Base-by-base conservation (phyloP, 805 yeast genomes). In the Wickerhamiella australiensis region DNA sequence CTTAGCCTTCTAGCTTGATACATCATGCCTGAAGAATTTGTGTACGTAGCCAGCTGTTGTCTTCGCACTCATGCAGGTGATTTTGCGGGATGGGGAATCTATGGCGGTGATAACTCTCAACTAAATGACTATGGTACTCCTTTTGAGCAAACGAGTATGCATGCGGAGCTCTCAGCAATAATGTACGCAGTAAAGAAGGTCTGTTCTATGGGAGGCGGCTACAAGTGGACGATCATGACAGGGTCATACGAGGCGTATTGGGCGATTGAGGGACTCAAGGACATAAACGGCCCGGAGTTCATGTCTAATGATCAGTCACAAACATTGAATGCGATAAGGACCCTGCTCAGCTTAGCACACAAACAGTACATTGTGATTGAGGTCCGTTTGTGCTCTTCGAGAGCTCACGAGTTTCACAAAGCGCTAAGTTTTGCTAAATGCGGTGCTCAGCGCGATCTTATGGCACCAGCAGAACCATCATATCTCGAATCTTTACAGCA, bases 1-100 rank as follows among this genome's bases (percentile, higher is more conserved):
- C n/a, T 5, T 12, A 5, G 21, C 15, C 6, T 33, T 5, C 20
- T n/a, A 3, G 5, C 38, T 33, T 15, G 13, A n/a, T 33, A 12
- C 36, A 31, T 13, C 7, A 38, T 38, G 26, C 9, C 42, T 6
- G 26, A 15, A 6, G 42, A 13, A 13, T 3, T 20, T 38, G 11
- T 38, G 7, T 22, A 38, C 15, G 42, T 38, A 12, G 42, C 42
- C 9, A 17, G 42, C 5, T n/a, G 26, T n/a, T 38, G 42, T 21
- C 26, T 38, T 15, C 42, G 42, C 15, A 38, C 42, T 22, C 42
- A 38, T n/a, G 42, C 42, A 9, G 42, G 42, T 12, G 42, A 38
- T 22, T 38, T 21, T n/a, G 42, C 42, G 5, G 42, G 42, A 7
- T 38, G 42, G 42, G 42, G 42, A 7, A 22, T 38, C 3, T 38